Base-by-base conservation (phyloP, 129 eudicot species). In the Tanacetum coccineum region DNA sequence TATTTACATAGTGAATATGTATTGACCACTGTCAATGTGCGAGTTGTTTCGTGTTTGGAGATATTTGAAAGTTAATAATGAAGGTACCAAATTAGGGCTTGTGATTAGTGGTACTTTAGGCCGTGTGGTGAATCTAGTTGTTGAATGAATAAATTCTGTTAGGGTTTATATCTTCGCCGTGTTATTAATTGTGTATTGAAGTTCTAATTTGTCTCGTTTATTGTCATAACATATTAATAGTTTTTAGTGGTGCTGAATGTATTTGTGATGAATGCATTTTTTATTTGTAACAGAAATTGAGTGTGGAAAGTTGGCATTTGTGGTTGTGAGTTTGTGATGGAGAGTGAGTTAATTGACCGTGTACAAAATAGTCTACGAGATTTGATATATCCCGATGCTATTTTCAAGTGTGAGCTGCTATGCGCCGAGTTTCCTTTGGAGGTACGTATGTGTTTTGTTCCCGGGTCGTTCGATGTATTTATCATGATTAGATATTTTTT, bases 391-490 rank as follows among this genome's bases (percentile, higher is more conserved):
- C 83, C 80, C 3, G 89, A 93, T 71, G 95, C 99, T 51, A 84
- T 93, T 68, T 93, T 93, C 81, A 75, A 88, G 85, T 84, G 96
- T 70, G 92, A 93, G 53, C 96, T 96, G 13, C 96, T 93, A 68
- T 93, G 99, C 56, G 86, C 99, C 4, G 92, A 93, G 83, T 93
- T 88, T 67, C 95, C 96, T 17, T 78, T 96, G 0, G 99, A 93
- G 96, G 98, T 93, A 61, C 42, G 45, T 32, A 19, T 48, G 14
- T 22, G 25, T 2, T 22, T 32, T 15, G 28, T 53, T 7, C 6
- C 21, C n/a, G 4, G 8, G 1, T 30, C 13, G 45, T 48, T 57
- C 21, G 20, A 45, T 46, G 53, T 36, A 6, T 2, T 18, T 59
- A 36, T 46, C 51, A 0, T 67, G 71, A 68, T 68, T 61, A 46